Conservation (phyloP, 345 rosid genomes). For the Sonneratia alba region DNA sequence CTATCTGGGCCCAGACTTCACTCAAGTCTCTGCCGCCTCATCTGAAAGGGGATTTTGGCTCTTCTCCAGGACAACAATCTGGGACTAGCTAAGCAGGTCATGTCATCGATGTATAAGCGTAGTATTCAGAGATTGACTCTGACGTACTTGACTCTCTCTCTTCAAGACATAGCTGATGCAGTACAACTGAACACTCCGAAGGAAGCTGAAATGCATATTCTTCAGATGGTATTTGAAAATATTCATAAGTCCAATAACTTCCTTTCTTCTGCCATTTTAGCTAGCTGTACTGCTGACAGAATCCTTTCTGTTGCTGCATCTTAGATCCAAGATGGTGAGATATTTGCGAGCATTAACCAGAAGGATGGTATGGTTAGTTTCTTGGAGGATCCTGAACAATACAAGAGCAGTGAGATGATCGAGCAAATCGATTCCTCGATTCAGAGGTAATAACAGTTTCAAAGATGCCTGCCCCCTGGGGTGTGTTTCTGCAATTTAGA, state of each 20-base stretch:
- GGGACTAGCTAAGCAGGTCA: constrained; percentile 88
- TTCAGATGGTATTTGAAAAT: constrained; percentile 66
- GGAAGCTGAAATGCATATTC: constrained; percentile 98
- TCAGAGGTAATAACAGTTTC: constrained; percentile 45
- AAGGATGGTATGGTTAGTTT: constrained; percentile 99
- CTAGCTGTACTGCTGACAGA: neutral
- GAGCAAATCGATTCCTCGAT: constrained; percentile 74
- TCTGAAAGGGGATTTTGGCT: constrained; percentile 15
- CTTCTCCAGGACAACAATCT: constrained; percentile 75
- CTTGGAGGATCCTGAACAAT: constrained; percentile 94
- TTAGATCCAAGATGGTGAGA: constrained; percentile 95
- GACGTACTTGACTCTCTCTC: constrained; percentile 88
- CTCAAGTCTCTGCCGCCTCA: constrained; percentile 8
- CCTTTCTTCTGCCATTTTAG: neutral
- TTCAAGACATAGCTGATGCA: constrained; percentile 83
- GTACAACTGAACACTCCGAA: constrained; percentile 71
- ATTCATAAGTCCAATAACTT: neutral
- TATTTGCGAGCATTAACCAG: constrained; percentile 93
- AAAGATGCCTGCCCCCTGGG: neutral
- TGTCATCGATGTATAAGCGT: constrained; percentile 85
- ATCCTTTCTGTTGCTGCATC: neutral
- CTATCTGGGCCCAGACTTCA: neutral
- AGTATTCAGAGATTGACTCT: constrained; percentile 95
- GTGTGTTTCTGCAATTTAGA: neutral
- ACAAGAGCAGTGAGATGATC: constrained; percentile 81